A percentile compares a stretch with the other conserved stretches of the same genome.
These are phyloP conservation scores for Cystobasidium tubakii DNA, from an alignment of 768 basidiomycete genomes.

Conservation along the genomic window DNA sequence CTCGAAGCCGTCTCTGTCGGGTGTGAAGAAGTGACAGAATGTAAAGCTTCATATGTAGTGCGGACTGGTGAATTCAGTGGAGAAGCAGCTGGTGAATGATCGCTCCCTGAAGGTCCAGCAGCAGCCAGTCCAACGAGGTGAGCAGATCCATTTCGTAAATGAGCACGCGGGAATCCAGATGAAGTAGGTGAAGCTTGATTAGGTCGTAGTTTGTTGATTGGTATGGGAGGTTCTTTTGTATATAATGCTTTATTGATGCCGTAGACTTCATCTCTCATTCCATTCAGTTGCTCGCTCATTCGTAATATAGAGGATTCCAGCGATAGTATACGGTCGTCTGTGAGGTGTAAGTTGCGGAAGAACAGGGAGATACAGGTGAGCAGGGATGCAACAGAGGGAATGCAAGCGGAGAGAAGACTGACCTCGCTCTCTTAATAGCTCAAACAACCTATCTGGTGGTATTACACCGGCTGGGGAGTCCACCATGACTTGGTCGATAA, in stretches of 20 bases:
- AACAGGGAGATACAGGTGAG: background rate
- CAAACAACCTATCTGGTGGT: conserved; percentile 32
- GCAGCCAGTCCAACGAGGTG: background rate
- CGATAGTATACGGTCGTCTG: conserved; percentile 63
- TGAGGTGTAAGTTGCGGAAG: background rate
- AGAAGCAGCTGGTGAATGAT: conserved; percentile 18
- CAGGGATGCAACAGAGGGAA: background rate
- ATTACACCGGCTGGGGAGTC: conserved; percentile 35
- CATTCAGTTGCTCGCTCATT: conserved; percentile 58
- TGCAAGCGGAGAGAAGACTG: background rate
- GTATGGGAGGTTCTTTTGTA: conserved; percentile 36
- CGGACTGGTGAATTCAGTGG: conserved; percentile 10
- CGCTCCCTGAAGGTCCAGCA: background rate
- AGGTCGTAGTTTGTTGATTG: background rate
- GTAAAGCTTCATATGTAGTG: background rate
- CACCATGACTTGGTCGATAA: conserved; percentile 36
- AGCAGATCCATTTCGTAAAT: conserved; percentile 28
- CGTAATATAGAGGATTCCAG: conserved; percentile 74
- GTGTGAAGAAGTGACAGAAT: background rate
- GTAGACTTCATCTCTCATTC: conserved; percentile 41
- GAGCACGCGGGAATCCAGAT: conserved; percentile 23
- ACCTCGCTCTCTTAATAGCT: conserved; percentile 26
- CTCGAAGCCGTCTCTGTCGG: background rate
- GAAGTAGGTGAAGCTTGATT: conserved; percentile 41
- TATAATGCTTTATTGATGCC: conserved; percentile 34